Conservation (phyloP, 352 stramenopile genomes). For the Phytophthora quininea region DNA sequence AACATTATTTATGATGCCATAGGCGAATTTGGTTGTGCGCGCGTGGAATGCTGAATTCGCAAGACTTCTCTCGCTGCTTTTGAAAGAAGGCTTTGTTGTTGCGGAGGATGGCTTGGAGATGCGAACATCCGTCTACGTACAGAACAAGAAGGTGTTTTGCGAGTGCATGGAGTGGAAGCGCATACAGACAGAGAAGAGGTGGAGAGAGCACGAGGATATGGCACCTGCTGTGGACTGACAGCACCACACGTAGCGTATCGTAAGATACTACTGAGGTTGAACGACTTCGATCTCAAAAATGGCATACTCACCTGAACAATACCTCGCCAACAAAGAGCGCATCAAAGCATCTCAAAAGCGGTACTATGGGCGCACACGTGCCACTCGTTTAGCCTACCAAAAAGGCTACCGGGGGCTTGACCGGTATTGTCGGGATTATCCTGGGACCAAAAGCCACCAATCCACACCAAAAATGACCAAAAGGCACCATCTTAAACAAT, state of each 20-base stretch:
- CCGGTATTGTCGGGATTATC: too few species aligned
- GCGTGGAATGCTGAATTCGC: slow-evolving; percentile 5
- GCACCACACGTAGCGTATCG: slow-evolving; percentile 1
- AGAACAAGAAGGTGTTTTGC: slow-evolving; percentile 23
- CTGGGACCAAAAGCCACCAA: too few species aligned
- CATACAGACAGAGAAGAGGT: slow-evolving; percentile 17
- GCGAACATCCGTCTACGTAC: slow-evolving; percentile 22
- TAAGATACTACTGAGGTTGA: not conserved
- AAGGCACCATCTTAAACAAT: too few species aligned
- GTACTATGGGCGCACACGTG: too few species aligned
- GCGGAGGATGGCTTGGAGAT: slow-evolving; percentile 20
- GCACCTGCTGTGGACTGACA: slow-evolving; percentile 16
- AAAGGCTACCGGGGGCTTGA: too few species aligned
- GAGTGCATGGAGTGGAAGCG: slow-evolving; percentile 24
- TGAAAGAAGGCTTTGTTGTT: slow-evolving; percentile 22
- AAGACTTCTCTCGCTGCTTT: slow-evolving; percentile 9
- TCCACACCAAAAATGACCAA: too few species aligned
- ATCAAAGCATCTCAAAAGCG: too few species aligned
- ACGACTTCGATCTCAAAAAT: not conserved
- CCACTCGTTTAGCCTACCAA: too few species aligned
- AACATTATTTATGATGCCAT: slow-evolving; percentile 13
- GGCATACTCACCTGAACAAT: too few species aligned
- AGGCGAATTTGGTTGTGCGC: slow-evolving; percentile 15
- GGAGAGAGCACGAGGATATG: slow-evolving; percentile 13
- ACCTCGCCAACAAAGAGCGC: too few species aligned